phyloP scores from a whole-genome alignment of 768 basidiomycete genomes.

The Cystofilobasidium macerans region DNA sequence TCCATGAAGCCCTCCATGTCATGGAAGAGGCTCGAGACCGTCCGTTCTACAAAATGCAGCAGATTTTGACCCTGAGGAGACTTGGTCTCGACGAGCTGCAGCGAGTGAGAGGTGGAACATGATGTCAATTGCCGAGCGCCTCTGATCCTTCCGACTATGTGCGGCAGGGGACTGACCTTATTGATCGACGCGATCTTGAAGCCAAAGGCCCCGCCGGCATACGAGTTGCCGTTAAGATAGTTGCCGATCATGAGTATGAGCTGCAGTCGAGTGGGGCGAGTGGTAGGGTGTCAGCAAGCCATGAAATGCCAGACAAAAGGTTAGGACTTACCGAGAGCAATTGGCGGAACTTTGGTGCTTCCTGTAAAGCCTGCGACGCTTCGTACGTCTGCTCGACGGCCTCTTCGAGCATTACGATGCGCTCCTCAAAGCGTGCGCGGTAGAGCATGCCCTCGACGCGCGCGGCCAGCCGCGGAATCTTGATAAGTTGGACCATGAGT shows the following conservation, averaged over 20 bases:
- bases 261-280: conserved; percentile 35
- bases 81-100: conserved; percentile 90
- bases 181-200: conserved; percentile 97
- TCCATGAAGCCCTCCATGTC: conserved; percentile 78
- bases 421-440: conserved; percentile 75
- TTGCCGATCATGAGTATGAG: conserved; percentile 92
- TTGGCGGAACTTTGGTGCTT: conserved; percentile 81
- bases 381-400: conserved; percentile 65
- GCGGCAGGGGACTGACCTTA: too few species aligned
- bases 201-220: conserved; percentile 92
- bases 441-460: conserved; percentile 95
- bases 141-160: too few species aligned
- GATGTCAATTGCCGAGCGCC: too few species aligned
- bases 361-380: conserved; percentile 65
- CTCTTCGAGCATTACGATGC: conserved; percentile 67
- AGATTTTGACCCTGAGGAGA: conserved; percentile 87
- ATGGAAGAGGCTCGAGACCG: conserved; percentile 74
- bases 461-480: conserved; percentile 75
- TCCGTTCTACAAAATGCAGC: conserved; percentile 84
- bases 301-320: background rate
- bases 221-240: conserved; percentile 93
- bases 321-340: conserved; percentile 59
- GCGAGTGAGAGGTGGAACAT: background rate
- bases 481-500: conserved; percentile 91
- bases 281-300: background rate